Evolutionary conservation across 1,139 yeast species (phyloP), one percentile per base, ranked within the genome.

Genomic region (Entelexis paramagnoliae): DNA sequence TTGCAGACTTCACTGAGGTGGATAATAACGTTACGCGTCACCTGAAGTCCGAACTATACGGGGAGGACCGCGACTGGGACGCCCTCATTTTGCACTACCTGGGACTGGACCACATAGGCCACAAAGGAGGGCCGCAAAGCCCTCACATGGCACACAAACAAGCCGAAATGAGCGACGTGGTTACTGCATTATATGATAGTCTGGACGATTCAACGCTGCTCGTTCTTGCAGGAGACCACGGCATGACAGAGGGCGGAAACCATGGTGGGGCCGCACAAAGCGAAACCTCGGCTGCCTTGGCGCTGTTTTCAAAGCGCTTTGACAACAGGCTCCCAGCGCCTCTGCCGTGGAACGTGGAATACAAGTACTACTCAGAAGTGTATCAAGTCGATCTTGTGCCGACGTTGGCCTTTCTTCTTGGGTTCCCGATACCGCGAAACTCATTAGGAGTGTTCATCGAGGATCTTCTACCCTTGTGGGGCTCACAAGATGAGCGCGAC

Each of bases 61-160:
- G 33, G 14, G 63, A 65, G 2, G 57, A 59, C 7, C 13, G 17
- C 13, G 5, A 26, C 7, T 91, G 97, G 97, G 96, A 91, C 64
- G 83, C 81, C 2, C 69, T 91, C 56, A 83, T 93, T 48, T 69
- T 93, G 49, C 98, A 93, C 64, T 93, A 91, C 63, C 71, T 93
- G 26, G 99, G 98, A 0, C 70, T 93, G 45, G 98, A 93, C 65
- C 98, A 93, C 65, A 93, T 93, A 60, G 98, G 99, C 1, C 98
- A 93, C 66, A 89, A 88, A 64, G 94, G 95, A 36, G 99, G 98
- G 0, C 93, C 98, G 0, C 62, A 71, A 4, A 86, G 96, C 7
- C 68, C 74, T 0, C 81, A 79, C 60, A 91, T 93, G 98, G 77
- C 79, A 2, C 71, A 70, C 0, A 91, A 91, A 61, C 97, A 88